Conservation (phyloP, 192 early-diverging fungal species). For the Umbelopsis ramanniana region DNA sequence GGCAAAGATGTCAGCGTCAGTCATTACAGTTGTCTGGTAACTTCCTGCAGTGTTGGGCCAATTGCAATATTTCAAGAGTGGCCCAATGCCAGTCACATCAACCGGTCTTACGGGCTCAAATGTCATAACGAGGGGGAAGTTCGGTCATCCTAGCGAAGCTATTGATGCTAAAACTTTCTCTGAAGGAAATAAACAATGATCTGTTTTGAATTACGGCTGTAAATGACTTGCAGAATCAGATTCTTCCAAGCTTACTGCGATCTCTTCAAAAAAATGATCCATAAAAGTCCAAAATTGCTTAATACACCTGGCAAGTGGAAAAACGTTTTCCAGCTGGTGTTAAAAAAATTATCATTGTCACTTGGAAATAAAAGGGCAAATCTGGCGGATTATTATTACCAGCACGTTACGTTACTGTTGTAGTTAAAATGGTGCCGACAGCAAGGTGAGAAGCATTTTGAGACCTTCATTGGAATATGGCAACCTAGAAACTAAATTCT, state of each 20-base stretch:
- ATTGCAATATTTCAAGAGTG: no score
- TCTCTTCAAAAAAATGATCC: no score
- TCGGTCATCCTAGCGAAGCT: neutral
- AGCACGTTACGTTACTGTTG: neutral
- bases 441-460: neutral
- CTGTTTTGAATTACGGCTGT: no score
- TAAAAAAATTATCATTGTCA: neutral
- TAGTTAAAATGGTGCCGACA: neutral
- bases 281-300: neutral
- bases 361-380: neutral
- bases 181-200: no score
- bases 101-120: neutral
- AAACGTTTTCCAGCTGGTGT: constrained; percentile 12
- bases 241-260: no score
- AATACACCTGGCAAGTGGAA: neutral
- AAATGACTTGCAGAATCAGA: no score
- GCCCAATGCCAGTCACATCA: no score
- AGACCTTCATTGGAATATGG: neutral
- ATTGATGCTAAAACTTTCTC: no score
- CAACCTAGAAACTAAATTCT: neutral
- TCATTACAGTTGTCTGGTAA: neutral
- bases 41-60: no score
- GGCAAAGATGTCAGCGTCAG: neutral
- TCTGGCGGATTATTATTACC: neutral
- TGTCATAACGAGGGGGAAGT: neutral